A percentile compares a stretch with the other conserved stretches of the same genome.
phyloP scores from a whole-genome alignment of 306 rosid species.

The Prunus salicina region DNA sequence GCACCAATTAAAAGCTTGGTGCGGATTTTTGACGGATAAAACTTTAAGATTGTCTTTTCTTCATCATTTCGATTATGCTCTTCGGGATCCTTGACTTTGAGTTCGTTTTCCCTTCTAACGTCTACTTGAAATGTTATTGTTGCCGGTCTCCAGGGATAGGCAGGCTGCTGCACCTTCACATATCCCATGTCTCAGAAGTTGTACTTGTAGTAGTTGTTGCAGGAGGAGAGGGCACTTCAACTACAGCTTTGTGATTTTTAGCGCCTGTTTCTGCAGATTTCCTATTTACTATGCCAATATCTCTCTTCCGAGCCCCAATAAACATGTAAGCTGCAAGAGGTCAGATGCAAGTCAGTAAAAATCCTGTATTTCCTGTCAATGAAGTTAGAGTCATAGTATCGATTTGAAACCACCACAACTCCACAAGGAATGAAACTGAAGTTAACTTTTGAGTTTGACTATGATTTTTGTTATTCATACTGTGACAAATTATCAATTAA shows the following conservation, averaged over 20 bases:
- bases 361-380: constrained; percentile 4
- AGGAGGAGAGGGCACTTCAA: constrained; percentile 24
- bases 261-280: constrained; percentile 31
- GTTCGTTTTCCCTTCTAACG: constrained; percentile 61
- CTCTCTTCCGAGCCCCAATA: constrained; percentile 50
- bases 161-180: constrained; percentile 24
- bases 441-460: constrained; percentile 3
- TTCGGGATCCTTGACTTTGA: constrained; percentile 38
- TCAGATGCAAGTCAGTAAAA: constrained; percentile 24
- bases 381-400: neutral
- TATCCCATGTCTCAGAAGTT: constrained; percentile 36
- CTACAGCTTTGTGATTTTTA: constrained; percentile 32
- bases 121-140: constrained; percentile 51
- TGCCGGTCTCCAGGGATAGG: constrained; percentile 54
- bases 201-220: constrained; percentile 16
- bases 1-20: constrained; percentile 43
- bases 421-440: neutral
- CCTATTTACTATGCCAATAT: constrained; percentile 20
- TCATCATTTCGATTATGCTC: constrained; percentile 59
- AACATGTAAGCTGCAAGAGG: constrained; percentile 65
- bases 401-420: neutral
- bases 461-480: neutral
- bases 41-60: constrained; percentile 55
- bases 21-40: constrained; percentile 40
- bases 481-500: neutral